Conservation (phyloP, 805 yeast genomes). For the Pichia thaimueangensis region DNA sequence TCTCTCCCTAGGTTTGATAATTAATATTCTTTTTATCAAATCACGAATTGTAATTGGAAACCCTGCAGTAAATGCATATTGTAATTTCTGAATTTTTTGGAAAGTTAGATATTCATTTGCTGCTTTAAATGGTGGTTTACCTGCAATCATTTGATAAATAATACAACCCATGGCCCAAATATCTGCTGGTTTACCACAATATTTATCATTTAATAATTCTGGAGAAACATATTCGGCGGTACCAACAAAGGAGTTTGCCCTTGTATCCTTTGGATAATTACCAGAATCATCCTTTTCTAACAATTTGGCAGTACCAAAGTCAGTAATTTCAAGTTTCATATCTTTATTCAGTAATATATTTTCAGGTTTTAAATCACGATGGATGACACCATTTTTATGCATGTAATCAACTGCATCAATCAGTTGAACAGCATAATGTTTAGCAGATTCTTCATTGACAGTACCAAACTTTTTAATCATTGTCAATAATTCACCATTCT, state of each 20-base stretch:
- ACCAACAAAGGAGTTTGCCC: constrained; percentile 79
- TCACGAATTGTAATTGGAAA: constrained; percentile 71
- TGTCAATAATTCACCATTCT: constrained; percentile 69
- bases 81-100: constrained; percentile 74
- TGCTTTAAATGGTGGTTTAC: constrained; percentile 76
- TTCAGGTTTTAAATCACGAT: constrained; percentile 80
- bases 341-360: constrained; percentile 61
- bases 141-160: constrained; percentile 56
- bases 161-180: constrained; percentile 60
- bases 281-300: constrained; percentile 49
- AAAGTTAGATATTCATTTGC: constrained; percentile 76
- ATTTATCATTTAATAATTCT: constrained; percentile 66
- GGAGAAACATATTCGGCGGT: constrained; percentile 84
- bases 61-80: constrained; percentile 80
- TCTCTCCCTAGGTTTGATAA: constrained; percentile 59
- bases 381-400: constrained; percentile 72
- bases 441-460: constrained; percentile 59
- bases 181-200: constrained; percentile 55
- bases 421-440: constrained; percentile 67
- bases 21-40: constrained; percentile 60
- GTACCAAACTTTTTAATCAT: constrained; percentile 66
- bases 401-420: constrained; percentile 66
- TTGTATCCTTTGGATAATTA: constrained; percentile 55
- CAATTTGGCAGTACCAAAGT: constrained; percentile 78
- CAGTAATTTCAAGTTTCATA: constrained; percentile 63